Evolutionary conservation across 306 rosid genomes (phyloP).

Genomic region (Ormosia emarginata): DNA sequence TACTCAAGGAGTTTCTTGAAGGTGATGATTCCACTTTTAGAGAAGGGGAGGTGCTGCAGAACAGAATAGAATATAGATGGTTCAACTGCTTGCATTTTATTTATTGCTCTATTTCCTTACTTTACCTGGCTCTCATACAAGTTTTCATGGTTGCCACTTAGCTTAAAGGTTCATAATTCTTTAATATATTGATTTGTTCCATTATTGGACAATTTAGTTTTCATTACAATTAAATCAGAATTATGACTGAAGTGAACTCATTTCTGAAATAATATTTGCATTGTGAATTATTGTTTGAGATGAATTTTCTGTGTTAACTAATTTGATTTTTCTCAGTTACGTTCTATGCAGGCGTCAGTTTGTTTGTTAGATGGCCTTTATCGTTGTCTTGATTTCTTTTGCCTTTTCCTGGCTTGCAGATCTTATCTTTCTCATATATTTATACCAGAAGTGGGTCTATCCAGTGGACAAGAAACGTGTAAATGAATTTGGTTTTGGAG

Average conservation of each 20-base stretch:
- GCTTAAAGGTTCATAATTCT: neutral
- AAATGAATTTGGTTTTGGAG: conserved; percentile 93
- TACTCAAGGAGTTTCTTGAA: neutral
- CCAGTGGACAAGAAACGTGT: conserved; percentile 94
- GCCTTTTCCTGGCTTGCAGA: conserved; percentile 48
- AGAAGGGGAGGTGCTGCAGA: neutral
- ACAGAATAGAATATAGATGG: neutral
- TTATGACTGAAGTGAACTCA: neutral
- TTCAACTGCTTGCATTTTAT: neutral
- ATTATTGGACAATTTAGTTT: neutral
- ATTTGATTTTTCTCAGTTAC: too few relatives aligned
- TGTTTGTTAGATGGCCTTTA: neutral
- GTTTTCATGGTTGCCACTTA: neutral
- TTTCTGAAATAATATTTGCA: neutral
- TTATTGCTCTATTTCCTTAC: too few relatives aligned
- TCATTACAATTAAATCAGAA: neutral
- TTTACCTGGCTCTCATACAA: neutral
- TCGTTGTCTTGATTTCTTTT: neutral
- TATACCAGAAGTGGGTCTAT: conserved; percentile 90
- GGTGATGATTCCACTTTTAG: neutral
- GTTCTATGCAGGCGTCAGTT: neutral
- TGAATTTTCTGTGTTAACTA: too few relatives aligned
- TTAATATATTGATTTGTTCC: neutral
- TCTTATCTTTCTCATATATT: conserved; percentile 76
- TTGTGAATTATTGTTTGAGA: neutral